Percentiles rank a stretch among this genome's conserved stretches.
Evolutionary conservation across 257 asterid genomes (phyloP).

Genomic region (Solanum paucissectum): DNA sequence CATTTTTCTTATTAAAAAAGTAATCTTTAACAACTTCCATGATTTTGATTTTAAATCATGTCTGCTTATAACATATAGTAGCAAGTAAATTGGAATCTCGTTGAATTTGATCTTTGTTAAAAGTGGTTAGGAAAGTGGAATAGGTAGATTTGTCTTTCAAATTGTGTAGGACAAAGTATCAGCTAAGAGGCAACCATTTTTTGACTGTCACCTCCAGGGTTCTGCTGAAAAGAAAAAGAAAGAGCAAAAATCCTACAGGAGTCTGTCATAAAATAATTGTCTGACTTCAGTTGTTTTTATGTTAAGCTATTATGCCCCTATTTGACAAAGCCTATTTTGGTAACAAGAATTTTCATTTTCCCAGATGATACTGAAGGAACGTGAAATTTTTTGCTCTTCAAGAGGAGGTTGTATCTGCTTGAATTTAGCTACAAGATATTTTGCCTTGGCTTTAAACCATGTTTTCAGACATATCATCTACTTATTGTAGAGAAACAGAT

Average conservation of each 20-base stretch:
- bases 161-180: background rate
- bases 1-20: background rate
- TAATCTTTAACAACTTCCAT: background rate
- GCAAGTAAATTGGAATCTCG: background rate
- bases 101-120: background rate
- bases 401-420: constrained; percentile 42
- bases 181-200: background rate
- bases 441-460: background rate
- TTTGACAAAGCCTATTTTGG: constrained; percentile 28
- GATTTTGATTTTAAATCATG: background rate
- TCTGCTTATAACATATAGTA: background rate
- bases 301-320: constrained; percentile 15
- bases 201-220: background rate
- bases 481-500: background rate
- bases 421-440: constrained; percentile 13
- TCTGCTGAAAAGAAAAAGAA: background rate
- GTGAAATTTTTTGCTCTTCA: constrained; percentile 51
- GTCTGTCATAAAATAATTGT: background rate
- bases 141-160: background rate
- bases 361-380: constrained; percentile 94
- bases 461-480: background rate
- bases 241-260: background rate
- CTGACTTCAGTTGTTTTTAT: constrained; percentile 1
- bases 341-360: constrained; percentile 71
- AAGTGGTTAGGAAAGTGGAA: background rate